These are phyloP conservation scores for Tylopilus intermedius DNA, from an alignment of 768 basidiomycete species.

Conservation along the genomic window DNA sequence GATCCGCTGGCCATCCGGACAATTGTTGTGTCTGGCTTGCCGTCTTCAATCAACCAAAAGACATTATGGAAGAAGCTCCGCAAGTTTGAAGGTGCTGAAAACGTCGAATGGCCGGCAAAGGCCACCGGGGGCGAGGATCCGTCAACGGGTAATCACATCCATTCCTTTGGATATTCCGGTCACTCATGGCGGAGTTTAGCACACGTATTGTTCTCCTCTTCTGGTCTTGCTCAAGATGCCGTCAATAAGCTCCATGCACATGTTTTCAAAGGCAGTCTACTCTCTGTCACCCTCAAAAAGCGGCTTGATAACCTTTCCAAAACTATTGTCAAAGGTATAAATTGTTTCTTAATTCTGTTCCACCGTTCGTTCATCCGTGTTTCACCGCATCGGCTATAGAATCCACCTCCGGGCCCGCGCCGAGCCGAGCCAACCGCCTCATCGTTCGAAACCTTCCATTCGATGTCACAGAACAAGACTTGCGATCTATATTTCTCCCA, in stretches of 20 bases:
- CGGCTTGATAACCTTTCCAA: constrained; percentile 66
- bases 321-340: constrained; percentile 29
- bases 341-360: not conserved
- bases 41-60: constrained; percentile 57
- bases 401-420: constrained; percentile 39
- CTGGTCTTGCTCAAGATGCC: constrained; percentile 63
- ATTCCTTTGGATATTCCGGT: not conserved
- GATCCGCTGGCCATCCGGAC: constrained; percentile 87
- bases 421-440: constrained; percentile 71
- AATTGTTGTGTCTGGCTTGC: constrained; percentile 70
- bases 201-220: constrained; percentile 66
- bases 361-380: not conserved
- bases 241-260: constrained; percentile 84
- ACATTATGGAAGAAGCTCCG: constrained; percentile 80
- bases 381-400: constrained; percentile 6
- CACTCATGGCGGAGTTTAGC: constrained; percentile 38
- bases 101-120: constrained; percentile 64
- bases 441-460: constrained; percentile 91
- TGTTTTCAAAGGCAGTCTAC: constrained; percentile 81
- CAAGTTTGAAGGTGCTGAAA: constrained; percentile 73
- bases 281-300: constrained; percentile 88
- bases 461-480: constrained; percentile 76
- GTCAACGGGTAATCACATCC: constrained; percentile 39
- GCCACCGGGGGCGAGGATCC: constrained; percentile 43
- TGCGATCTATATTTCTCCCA: constrained; percentile 81